These are phyloP conservation scores for Colletotrichum sp. DNA, from an alignment of 2,329 filamentous ascomycete species.

Conservation along the genomic window DNA sequence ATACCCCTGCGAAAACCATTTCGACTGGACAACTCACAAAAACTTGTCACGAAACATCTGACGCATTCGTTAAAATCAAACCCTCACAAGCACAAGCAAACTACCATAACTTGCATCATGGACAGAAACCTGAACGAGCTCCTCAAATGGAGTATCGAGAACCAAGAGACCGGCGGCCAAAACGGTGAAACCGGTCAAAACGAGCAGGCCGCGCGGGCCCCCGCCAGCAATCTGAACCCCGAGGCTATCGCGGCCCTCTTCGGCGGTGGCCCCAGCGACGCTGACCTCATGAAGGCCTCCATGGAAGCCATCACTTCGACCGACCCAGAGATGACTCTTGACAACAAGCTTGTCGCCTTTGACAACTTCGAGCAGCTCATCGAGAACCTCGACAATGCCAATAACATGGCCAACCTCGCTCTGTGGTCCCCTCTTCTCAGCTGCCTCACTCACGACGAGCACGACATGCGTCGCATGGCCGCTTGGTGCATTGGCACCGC, in stretches of 20 bases:
- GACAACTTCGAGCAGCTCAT: constrained; percentile 96
- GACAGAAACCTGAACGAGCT: constrained; percentile 73
- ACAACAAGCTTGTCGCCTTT: constrained; percentile 82
- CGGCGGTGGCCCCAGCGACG: constrained; percentile 86
- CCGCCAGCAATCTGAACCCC: constrained; percentile 61
- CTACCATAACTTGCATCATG: constrained; percentile 21
- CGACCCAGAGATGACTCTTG: constrained; percentile 68
- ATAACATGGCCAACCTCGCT: constrained; percentile 80
- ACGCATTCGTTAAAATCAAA: neutral
- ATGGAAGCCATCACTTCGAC: constrained; percentile 76
- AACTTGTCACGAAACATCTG: neutral
- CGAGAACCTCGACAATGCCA: constrained; percentile 94
- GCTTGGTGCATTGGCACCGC: constrained; percentile 96
- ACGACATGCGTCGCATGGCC: constrained; percentile 80
- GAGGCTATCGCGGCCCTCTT: constrained; percentile 77
- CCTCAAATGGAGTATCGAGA: constrained; percentile 76
- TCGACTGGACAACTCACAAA: neutral
- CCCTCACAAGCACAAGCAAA: neutral
- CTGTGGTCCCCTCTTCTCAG: constrained; percentile 84
- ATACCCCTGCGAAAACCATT: neutral
- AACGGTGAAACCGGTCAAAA: constrained; percentile 28
- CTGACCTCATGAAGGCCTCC: constrained; percentile 86
- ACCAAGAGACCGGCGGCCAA: constrained; percentile 32
- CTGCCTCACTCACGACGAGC: constrained; percentile 70
- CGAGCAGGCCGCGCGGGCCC: constrained; percentile 32